Evolutionary conservation across 2,329 filamentous ascomycete species (phyloP).

Genomic region (Aurifilum marmelostoma): DNA sequence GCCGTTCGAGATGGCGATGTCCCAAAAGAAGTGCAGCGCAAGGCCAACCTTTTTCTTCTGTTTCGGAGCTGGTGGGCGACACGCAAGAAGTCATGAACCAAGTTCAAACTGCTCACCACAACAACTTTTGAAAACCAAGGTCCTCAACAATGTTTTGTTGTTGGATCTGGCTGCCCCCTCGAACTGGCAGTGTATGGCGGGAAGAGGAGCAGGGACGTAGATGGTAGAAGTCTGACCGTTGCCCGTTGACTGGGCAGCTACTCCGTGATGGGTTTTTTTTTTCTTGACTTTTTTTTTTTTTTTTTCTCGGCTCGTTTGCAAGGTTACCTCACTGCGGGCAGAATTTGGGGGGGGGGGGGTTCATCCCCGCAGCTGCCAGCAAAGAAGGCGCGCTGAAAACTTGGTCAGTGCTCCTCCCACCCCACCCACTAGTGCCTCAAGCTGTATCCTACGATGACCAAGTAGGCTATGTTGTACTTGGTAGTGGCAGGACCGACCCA

Average conservation of each 20-base stretch:
- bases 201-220: not conserved
- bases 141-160: not conserved
- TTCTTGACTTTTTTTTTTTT: not conserved
- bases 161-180: slow-evolving; percentile 9
- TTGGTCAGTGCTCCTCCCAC: slow-evolving; percentile 5
- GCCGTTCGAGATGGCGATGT: not conserved
- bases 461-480: not conserved
- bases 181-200: not conserved
- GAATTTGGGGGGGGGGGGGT: not conserved
- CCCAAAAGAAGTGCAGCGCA: not conserved
- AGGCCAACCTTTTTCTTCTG: not conserved
- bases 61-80: not conserved
- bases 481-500: not conserved
- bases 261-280: slow-evolving; percentile 9
- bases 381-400: not conserved
- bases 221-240: not conserved
- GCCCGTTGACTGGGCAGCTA: not conserved
- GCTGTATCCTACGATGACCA: slow-evolving; percentile 1
- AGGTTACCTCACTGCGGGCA: not conserved
- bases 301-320: not conserved
- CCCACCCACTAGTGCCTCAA: not conserved
- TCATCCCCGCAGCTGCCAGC: slow-evolving; percentile 15
- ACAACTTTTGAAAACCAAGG: not conserved
- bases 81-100: not conserved
- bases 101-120: not conserved